phyloP scores from a whole-genome alignment of 2,329 filamentous ascomycete genomes.

The Microcyclospora pomicola region DNA sequence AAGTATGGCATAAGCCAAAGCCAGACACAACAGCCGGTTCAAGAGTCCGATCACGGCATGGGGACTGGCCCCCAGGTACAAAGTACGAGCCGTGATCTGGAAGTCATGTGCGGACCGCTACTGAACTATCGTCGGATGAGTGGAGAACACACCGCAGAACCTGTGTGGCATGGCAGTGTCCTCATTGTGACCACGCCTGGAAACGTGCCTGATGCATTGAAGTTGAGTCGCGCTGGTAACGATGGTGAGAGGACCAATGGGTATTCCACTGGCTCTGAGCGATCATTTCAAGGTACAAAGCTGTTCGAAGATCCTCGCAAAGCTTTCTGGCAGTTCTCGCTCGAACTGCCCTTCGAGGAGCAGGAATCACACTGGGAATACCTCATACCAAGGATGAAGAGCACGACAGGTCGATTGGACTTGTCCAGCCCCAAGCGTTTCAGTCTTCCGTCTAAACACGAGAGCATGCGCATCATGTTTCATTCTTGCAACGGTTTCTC shows the following conservation, averaged over 20 bases:
- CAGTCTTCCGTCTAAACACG: constrained; percentile 42
- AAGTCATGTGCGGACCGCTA: constrained; percentile 58
- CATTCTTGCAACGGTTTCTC: constrained; percentile 57
- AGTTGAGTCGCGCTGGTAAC: constrained; percentile 39
- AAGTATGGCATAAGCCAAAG: neutral
- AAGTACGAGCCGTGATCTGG: constrained; percentile 29
- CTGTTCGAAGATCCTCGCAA: constrained; percentile 46
- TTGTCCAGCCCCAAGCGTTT: constrained; percentile 33
- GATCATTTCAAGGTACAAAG: constrained; percentile 33
- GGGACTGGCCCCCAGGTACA: constrained; percentile 30
- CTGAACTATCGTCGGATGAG: constrained; percentile 68
- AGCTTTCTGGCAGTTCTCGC: constrained; percentile 46
- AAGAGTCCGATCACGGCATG: constrained; percentile 20
- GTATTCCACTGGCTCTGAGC: constrained; percentile 16
- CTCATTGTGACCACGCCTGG: constrained; percentile 68
- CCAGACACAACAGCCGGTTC: constrained; percentile 3
- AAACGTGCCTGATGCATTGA: constrained; percentile 46
- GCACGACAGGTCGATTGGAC: constrained; percentile 9
- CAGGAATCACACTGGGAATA: constrained; percentile 73
- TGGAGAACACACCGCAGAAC: constrained; percentile 30
- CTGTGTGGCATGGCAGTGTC: constrained; percentile 70
- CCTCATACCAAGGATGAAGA: constrained; percentile 48
- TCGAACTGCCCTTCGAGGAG: constrained; percentile 50
- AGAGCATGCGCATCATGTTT: constrained; percentile 58
- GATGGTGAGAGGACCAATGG: constrained; percentile 19